Evolutionary conservation across 768 basidiomycete genomes (phyloP).

Genomic region (Sporobolomyces pararoseus): DNA sequence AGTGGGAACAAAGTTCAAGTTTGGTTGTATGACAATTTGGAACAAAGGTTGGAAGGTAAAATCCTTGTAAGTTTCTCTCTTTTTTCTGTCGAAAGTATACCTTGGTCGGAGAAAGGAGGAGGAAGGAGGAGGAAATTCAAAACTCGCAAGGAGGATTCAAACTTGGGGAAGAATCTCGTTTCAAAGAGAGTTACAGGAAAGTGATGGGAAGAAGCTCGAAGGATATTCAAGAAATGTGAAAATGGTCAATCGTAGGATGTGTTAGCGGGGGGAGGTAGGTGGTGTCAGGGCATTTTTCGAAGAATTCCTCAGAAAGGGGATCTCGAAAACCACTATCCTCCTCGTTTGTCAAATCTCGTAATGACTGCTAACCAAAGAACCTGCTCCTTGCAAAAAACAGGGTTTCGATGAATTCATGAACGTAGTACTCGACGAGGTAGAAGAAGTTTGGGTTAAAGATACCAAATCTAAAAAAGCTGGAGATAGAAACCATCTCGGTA

Average conservation of each 20-base stretch:
- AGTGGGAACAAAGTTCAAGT: conserved; percentile 55
- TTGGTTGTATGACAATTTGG: conserved; percentile 95
- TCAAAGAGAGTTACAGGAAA: too few relatives aligned
- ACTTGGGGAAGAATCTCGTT: too few relatives aligned
- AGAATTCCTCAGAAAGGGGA: too few relatives aligned
- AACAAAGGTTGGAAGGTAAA: conserved; percentile 91
- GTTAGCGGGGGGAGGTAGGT: too few relatives aligned
- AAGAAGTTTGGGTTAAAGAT: conserved; percentile 70
- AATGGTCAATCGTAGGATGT: too few relatives aligned
- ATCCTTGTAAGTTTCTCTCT: conserved; percentile 71
- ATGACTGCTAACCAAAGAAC: neutral
- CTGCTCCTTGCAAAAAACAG: conserved; percentile 52
- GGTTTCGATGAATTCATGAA: conserved; percentile 99
- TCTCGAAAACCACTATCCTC: too few relatives aligned
- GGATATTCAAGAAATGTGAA: too few relatives aligned
- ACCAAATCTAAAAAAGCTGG: conserved; percentile 67
- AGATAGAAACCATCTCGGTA: conserved; percentile 77
- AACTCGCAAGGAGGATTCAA: too few relatives aligned
- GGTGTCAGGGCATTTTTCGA: too few relatives aligned
- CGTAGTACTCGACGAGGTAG: conserved; percentile 85
- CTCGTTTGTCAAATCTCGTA: too few relatives aligned
- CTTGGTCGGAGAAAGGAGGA: neutral
- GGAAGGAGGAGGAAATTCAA: neutral
- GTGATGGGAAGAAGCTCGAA: too few relatives aligned
- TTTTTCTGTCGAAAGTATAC: conserved; percentile 20